Evolutionary conservation across 768 basidiomycete species (phyloP).

Genomic region (Candolleomyces eurysporus): DNA sequence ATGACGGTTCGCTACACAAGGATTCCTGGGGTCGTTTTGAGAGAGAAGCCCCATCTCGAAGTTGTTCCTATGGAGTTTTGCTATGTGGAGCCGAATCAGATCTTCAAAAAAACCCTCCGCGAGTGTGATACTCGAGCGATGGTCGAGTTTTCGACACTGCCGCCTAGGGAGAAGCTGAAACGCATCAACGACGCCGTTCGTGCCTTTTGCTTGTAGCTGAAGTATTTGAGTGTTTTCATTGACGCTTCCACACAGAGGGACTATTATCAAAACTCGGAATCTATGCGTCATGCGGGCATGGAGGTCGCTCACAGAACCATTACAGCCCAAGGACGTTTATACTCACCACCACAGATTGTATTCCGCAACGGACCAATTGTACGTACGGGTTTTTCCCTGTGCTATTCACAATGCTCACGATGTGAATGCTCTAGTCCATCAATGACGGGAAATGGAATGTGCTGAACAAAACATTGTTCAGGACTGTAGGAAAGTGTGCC

Average conservation of each 20-base stretch:
- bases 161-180: slow-evolving; percentile 50
- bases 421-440: neutral
- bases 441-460: slow-evolving; percentile 16
- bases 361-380: neutral
- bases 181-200: slow-evolving; percentile 44
- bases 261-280: neutral
- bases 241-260: neutral
- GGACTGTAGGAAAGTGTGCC: neutral
- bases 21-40: slow-evolving; percentile 11
- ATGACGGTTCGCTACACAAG: slow-evolving; percentile 23
- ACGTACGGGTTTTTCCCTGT: neutral
- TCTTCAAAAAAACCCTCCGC: slow-evolving; percentile 68
- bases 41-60: slow-evolving; percentile 9
- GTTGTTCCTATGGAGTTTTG: slow-evolving; percentile 70
- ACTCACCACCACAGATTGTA: neutral
- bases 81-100: slow-evolving; percentile 58
- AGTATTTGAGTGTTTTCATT: no score
- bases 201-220: neutral
- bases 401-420: neutral
- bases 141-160: slow-evolving; percentile 66
- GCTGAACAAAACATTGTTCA: neutral
- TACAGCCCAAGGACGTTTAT: neutral
- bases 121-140: slow-evolving; percentile 60
- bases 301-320: neutral
- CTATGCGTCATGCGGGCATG: neutral